Percentiles rank a stretch among this genome's conserved stretches.
phyloP scores from a whole-genome alignment of 2,329 filamentous ascomycete species.

The Colletotrichum siamense region DNA sequence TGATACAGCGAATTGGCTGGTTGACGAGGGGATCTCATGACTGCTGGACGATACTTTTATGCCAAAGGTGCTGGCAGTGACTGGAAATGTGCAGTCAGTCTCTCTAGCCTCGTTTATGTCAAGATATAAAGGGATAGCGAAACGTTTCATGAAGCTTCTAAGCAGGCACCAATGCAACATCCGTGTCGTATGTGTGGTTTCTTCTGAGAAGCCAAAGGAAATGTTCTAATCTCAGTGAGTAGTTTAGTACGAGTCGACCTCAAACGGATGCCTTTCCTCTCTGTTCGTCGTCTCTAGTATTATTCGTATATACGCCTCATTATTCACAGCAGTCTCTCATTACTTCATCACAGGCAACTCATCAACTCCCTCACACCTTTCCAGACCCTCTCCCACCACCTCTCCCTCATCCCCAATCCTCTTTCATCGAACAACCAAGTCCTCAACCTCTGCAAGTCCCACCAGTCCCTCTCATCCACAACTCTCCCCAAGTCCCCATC shows the following conservation, averaged over 20 bases:
- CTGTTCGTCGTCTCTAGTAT: neutral
- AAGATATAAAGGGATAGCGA: neutral
- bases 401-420: neutral
- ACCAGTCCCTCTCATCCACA: slow-evolving; percentile 55
- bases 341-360: neutral
- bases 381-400: neutral
- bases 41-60: no score
- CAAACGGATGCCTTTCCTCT: neutral
- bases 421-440: slow-evolving; percentile 1
- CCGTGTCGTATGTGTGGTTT: no score
- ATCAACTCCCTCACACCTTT: neutral
- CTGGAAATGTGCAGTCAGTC: neutral
- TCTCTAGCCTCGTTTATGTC: neutral
- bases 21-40: no score
- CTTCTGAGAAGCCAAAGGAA: no score
- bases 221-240: neutral
- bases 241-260: neutral
- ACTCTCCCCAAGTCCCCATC: slow-evolving; percentile 63
- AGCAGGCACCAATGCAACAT: no score
- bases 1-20: no score
- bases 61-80: no score
- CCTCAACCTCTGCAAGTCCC: slow-evolving; percentile 59
- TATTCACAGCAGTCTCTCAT: neutral
- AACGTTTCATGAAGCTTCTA: neutral
- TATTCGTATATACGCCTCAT: neutral